Conservation (phyloP, 2,329 filamentous ascomycete genomes). For the Byssothecium circinans region DNA sequence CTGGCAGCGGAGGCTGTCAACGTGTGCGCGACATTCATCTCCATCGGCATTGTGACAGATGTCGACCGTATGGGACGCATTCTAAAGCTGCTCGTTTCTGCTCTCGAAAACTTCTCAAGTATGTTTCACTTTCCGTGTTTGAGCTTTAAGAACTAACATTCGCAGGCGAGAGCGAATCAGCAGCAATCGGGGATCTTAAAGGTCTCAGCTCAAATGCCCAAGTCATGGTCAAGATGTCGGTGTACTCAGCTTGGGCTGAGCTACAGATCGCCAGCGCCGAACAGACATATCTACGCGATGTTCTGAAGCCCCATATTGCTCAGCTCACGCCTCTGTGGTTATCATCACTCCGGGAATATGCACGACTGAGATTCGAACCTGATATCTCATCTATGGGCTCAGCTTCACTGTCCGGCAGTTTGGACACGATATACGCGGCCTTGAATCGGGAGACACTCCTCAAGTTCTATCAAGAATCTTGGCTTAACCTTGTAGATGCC, state of each 20-base stretch:
- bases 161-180: conserved; percentile 69
- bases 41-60: conserved; percentile 95
- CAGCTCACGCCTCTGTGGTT: conserved; percentile 92
- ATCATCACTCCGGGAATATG: conserved; percentile 89
- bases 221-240: conserved; percentile 97
- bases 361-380: conserved; percentile 88
- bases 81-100: conserved; percentile 85
- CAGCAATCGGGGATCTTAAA: conserved; percentile 88
- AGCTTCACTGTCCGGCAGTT: conserved; percentile 76
- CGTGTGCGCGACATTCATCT: conserved; percentile 96
- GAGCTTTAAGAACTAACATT: conserved; percentile 18
- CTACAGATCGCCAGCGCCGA: conserved; percentile 93
- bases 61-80: conserved; percentile 99
- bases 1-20: conserved; percentile 94
- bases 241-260: conserved; percentile 96
- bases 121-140: conserved; percentile 20
- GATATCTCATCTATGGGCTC: conserved; percentile 91
- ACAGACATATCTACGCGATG: conserved; percentile 83
- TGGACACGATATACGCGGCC: conserved; percentile 93
- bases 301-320: conserved; percentile 86
- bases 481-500: conserved; percentile 94
- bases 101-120: conserved; percentile 87
- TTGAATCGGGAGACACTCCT: conserved; percentile 91
- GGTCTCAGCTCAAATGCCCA: conserved; percentile 93
- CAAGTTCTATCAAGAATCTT: conserved; percentile 95